These are phyloP conservation scores for Hyaloperonospora brassicae DNA, from an alignment of 352 stramenopile genomes.

Conservation along the genomic window DNA sequence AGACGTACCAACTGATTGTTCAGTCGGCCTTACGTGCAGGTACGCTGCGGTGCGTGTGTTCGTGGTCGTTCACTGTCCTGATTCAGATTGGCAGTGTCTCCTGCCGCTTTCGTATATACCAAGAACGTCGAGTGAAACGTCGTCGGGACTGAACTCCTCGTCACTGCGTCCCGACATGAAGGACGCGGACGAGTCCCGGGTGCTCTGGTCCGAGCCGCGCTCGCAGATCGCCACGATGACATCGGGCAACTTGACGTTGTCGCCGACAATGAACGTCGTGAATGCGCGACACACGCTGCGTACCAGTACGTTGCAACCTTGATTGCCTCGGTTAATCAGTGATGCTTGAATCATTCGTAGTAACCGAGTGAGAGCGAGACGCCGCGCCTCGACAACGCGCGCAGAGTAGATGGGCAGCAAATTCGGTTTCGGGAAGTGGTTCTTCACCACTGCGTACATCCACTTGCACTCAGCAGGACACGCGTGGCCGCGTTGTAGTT, in stretches of 20 bases:
- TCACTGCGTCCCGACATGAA: conserved; percentile 13
- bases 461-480: conserved; percentile 31
- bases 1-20: too few species aligned
- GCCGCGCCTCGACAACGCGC: conserved; percentile 15
- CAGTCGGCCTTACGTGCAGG: too few species aligned
- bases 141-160: not conserved
- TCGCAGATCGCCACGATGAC: conserved; percentile 12
- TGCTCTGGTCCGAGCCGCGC: conserved; percentile 22
- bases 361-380: conserved; percentile 22
- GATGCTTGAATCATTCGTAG: conserved; percentile 23
- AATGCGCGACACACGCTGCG: conserved; percentile 24
- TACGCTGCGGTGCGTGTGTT: too few species aligned
- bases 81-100: too few species aligned
- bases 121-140: too few species aligned
- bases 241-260: conserved; percentile 19
- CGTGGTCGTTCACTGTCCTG: too few species aligned
- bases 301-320: conserved; percentile 26
- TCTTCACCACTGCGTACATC: conserved; percentile 30
- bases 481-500: conserved; percentile 19
- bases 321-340: conserved; percentile 30
- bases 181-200: conserved; percentile 12
- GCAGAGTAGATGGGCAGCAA: conserved; percentile 19
- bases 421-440: conserved; percentile 29
- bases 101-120: too few species aligned
- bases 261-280: conserved; percentile 20